Conservation (phyloP, 2,329 filamentous ascomycete genomes). For the Aureobasidium musti region DNA sequence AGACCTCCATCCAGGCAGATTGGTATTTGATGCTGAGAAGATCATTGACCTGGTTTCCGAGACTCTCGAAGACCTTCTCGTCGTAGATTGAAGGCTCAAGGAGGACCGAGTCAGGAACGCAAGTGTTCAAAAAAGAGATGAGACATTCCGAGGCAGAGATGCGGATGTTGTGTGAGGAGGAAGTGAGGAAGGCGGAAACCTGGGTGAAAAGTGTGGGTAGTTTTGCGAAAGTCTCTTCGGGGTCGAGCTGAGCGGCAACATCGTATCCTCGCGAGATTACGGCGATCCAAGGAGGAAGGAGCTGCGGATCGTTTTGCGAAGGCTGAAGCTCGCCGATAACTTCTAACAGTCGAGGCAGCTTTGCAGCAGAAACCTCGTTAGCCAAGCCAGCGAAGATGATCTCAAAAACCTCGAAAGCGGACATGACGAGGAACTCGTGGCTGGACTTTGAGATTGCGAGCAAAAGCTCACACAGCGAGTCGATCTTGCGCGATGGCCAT, state of each 20-base stretch:
- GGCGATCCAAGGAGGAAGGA: conserved; percentile 94
- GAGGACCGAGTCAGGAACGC: conserved; percentile 79
- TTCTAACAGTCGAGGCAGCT: conserved; percentile 84
- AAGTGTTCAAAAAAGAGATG: conserved; percentile 89
- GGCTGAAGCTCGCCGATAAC: conserved; percentile 91
- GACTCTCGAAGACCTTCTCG: conserved; percentile 81
- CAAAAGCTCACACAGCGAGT: conserved; percentile 83
- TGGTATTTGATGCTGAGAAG: conserved; percentile 90
- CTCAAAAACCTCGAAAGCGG: conserved; percentile 95
- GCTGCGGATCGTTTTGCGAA: conserved; percentile 87
- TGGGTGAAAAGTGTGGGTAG: conserved; percentile 81
- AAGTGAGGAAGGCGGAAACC: conserved; percentile 79
- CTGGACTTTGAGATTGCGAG: conserved; percentile 85
- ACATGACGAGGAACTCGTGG: conserved; percentile 96
- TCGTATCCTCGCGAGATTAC: conserved; percentile 94
- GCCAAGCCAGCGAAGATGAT: conserved; percentile 92
- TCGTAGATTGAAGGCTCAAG: conserved; percentile 89
- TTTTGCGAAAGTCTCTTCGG: conserved; percentile 89
- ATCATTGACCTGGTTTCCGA: conserved; percentile 71
- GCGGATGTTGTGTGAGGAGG: conserved; percentile 87
- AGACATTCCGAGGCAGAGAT: conserved; percentile 93
- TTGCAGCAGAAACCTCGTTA: conserved; percentile 82
- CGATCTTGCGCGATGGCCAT: conserved; percentile 96
- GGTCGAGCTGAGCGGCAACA: conserved; percentile 82
- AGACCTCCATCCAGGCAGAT: conserved; percentile 91